phyloP scores from a whole-genome alignment of 139 green algal genomes.

The Coelastrella sp. region DNA sequence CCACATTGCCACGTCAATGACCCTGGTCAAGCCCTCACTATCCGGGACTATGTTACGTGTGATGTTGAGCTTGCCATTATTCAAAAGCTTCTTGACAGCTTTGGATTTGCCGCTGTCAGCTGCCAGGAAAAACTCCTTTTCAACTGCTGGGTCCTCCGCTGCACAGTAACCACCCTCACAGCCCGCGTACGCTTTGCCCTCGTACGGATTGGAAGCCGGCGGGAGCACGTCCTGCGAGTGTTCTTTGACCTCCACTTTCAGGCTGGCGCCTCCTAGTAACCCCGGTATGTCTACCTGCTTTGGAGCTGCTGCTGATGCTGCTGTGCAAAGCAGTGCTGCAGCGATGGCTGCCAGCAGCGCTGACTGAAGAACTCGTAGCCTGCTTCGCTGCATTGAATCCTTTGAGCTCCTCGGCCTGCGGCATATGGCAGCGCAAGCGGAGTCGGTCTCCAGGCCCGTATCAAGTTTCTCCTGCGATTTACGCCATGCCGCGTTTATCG shows the following conservation, averaged over 20 bases:
- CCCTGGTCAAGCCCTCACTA: constrained; percentile 3
- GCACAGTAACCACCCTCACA: constrained; percentile 43
- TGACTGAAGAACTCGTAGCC: not conserved
- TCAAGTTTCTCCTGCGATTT: no score
- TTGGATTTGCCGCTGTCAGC: not conserved
- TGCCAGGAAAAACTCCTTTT: constrained; percentile 11
- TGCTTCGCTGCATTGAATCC: not conserved
- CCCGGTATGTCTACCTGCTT: not conserved
- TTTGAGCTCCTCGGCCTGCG: not conserved
- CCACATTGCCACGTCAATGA: constrained; percentile 38
- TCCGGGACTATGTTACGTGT: constrained; percentile 42
- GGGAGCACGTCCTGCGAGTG: not conserved
- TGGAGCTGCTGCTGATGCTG: not conserved
- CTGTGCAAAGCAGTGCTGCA: not conserved
- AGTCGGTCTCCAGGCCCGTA: not conserved
- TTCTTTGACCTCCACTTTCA: constrained; percentile 1
- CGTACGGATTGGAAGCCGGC: constrained; percentile 10
- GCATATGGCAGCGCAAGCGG: not conserved
- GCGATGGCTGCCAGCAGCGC: not conserved
- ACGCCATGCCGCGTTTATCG: no score
- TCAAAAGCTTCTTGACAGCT: constrained; percentile 25
- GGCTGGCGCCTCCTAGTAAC: not conserved
- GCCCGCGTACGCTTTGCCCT: constrained; percentile 30
- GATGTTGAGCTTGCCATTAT: constrained; percentile 13
- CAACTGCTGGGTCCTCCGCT: not conserved